These are phyloP conservation scores for Hordeum marinum DNA, from an alignment of 176 grass and related monocot species.

Conservation along the genomic window DNA sequence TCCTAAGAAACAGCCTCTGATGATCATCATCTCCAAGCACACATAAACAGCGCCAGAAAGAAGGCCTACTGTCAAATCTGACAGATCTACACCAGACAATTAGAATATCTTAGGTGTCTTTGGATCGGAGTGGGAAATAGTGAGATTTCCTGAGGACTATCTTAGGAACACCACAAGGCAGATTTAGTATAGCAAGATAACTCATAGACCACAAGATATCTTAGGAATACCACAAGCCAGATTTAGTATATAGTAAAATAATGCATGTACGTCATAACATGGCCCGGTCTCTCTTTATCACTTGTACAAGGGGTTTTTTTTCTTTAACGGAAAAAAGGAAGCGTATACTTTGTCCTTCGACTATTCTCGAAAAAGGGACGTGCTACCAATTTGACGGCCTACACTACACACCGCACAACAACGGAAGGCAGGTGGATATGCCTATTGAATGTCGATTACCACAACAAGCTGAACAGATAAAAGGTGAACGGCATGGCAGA, in stretches of 20 bases:
- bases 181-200: background rate
- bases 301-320: background rate
- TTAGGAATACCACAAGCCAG: no score
- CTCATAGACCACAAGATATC: background rate
- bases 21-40: slow-evolving; percentile 16
- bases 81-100: background rate
- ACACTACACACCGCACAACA: background rate
- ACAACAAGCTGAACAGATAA: background rate
- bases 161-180: background rate
- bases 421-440: background rate
- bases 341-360: background rate
- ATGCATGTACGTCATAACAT: background rate
- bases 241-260: background rate
- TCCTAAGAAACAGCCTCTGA: slow-evolving; percentile 49
- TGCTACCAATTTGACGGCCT: background rate
- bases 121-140: background rate
- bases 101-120: background rate
- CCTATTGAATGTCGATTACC: background rate
- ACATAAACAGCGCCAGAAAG: background rate
- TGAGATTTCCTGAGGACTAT: background rate
- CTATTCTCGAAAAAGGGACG: background rate
- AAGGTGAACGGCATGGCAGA: background rate
- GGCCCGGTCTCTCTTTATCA: background rate
- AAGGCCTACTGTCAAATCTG: background rate
- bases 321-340: background rate